Base-by-base conservation (phyloP, 768 basidiomycete genomes). In the Porphyrellus cyaneotinctus region DNA sequence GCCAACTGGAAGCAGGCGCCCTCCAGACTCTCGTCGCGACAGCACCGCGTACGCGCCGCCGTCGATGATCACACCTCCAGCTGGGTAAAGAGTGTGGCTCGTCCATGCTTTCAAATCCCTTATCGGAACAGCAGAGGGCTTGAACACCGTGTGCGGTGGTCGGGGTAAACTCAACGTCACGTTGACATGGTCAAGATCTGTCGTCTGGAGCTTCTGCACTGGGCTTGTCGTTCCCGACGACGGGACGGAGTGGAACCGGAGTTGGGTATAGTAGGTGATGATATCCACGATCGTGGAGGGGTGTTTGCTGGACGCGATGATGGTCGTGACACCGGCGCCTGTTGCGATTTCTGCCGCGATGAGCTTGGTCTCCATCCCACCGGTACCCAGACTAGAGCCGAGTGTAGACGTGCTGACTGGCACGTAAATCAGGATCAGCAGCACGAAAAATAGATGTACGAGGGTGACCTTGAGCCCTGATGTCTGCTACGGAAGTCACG, bases 311-410 rank as follows among this genome's bases (percentile, higher is more conserved):
- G 90, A 88, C 43, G 87, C 84, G 62, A 99, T 90, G 39, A 97
- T 78, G 0, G 95, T 97, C 6, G 90, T 85, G 30, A 95, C 93
- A 8, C 97, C 97, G 1, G 95, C 95, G 0, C 86, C 94, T 0
- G 91, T 95, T 6, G 95, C 94, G 28, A 99, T 92, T 64, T 99
- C 97, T 0, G 97, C 95, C 1, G 97, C 97, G 58, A 98, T 97
- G 60, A 98, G 82, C 65, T 98, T 99, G 3, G 97, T 99, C 70
- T 97, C 94, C 97, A 98, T 98, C 4, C 97, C 97, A 0, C 97
- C 97, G 1, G 97, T 98, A 0, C 97, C 97, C 12, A 99, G 79
- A 58, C 82, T 91, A 1, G 92, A 95, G 0, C 97, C 97, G 1
- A 95, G 77, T 0, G 97, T 97, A 3, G 83, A 82, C 0, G 92